Evolutionary conservation across 2,329 filamentous ascomycete species (phyloP), one percentile per base, ranked within the genome.

Genomic region (Trichophyton equinum): DNA sequence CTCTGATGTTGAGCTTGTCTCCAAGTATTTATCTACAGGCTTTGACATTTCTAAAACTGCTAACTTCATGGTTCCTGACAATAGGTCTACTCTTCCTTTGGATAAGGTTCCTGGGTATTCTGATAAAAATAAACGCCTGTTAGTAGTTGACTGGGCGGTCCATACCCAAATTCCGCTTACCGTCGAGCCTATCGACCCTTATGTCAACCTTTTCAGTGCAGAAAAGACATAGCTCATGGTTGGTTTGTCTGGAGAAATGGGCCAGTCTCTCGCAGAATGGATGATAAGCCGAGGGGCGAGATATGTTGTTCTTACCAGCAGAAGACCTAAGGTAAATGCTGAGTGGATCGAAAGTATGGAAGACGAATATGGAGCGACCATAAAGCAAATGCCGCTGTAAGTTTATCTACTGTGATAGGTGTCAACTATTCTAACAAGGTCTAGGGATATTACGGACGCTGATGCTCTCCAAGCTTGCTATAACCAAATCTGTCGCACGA

Each of bases 201-300:
- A 56, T 9, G 18, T 15, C 40, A 20, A 40, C 13, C 56, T 58
- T 6, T 58, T 58, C 15, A 58, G 22, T 13, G 53, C 55, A 8
- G 30, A 70, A 20, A 70, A 67, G 57, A 71, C 71, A 3, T 74
- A 73, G 60, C 61, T 68, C 25, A 61, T 74, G 11, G 62, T 70
- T 27, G 71, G 72, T 36, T 60, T 71, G 3, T 66, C 65, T 27
- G 70, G 71, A 27, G 65, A 47, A 20, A 62, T 73, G 27, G 72
- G 72, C 18, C 65, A 65, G 18, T 72, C 70, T 4, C 38, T 73
- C 27, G 65, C 62, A 47, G 55, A 65, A 11, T 74, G 68, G 68
- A 71, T 74, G 71, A 63, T 68, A 7, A 30, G 46, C 4, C 61
- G 65, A 57, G 72, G 72, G 4, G 71, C 70, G 8, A 60, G 66